These are phyloP conservation scores for Debaryomycetaceae sp. DNA, from an alignment of 1,139 yeast species.

Conservation along the genomic window DNA sequence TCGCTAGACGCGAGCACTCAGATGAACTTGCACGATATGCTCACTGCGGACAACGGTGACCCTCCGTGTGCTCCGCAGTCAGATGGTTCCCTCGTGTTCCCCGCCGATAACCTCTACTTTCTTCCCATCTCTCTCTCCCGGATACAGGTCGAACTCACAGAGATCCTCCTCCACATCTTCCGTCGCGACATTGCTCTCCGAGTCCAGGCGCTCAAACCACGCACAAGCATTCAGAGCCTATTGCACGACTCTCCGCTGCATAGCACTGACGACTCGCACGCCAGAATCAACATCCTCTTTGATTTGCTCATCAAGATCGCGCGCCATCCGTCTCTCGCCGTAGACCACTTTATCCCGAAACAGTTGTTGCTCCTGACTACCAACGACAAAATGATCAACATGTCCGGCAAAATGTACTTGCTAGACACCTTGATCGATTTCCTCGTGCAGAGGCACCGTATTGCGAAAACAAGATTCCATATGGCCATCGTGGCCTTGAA, in stretches of 20 bases:
- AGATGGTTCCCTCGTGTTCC: too few species aligned
- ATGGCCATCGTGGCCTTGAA: constrained; percentile 49
- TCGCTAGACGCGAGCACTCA: too few species aligned
- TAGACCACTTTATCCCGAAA: constrained; percentile 67
- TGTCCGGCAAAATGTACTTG: constrained; percentile 50
- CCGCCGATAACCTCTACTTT: constrained; percentile 24
- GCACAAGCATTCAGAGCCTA: constrained; percentile 28
- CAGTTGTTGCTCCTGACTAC: constrained; percentile 55
- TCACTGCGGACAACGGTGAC: not conserved
- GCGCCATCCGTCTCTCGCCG: constrained; percentile 59
- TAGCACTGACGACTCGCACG: not conserved
- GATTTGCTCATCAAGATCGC: constrained; percentile 40
- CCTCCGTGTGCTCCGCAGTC: not conserved
- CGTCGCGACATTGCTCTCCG: constrained; percentile 30
- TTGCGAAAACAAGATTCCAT: constrained; percentile 8
- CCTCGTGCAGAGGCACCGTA: constrained; percentile 8
- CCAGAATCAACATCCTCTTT: constrained; percentile 23
- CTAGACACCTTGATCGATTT: constrained; percentile 41
- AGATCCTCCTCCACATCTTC: constrained; percentile 43
- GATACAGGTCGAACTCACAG: constrained; percentile 46
- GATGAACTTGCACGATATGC: constrained; percentile 1
- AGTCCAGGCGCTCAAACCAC: constrained; percentile 12
- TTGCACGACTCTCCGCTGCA: constrained; percentile 11
- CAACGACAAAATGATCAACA: constrained; percentile 38
- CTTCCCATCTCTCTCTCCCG: constrained; percentile 46